phyloP scores from a whole-genome alignment of 495 filamentous ascomycete species.

The Daldinia caldariorum region DNA sequence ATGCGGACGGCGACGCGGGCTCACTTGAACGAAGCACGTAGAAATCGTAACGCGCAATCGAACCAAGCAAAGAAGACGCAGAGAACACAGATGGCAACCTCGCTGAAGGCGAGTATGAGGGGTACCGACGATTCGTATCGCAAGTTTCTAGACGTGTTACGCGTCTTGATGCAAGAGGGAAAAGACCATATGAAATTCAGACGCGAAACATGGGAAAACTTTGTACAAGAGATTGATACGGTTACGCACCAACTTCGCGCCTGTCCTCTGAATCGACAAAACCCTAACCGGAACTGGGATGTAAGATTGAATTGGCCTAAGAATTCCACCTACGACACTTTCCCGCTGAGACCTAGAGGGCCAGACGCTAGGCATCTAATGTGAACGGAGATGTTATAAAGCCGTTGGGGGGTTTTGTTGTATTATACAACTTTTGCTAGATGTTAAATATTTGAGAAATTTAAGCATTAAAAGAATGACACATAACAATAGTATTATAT shows the following conservation, averaged over 20 bases:
- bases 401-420: not conserved
- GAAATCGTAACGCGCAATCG: not conserved
- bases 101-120: not conserved
- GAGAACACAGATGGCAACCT: not conserved
- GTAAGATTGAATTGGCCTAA: not conserved
- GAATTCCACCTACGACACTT: not conserved
- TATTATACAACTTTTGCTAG: not conserved
- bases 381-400: not conserved
- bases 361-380: not conserved
- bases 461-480: no score
- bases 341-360: not conserved
- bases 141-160: not conserved
- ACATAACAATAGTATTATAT: no score
- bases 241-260: not conserved
- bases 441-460: no score
- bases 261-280: not conserved
- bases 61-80: not conserved
- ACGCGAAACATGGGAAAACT: not conserved
- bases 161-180: slow-evolving; percentile 11
- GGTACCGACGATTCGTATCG: not conserved
- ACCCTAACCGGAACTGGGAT: not conserved
- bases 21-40: not conserved
- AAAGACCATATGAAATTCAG: not conserved
- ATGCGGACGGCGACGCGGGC: not conserved
- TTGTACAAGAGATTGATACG: not conserved